A percentile compares a stretch with the other conserved stretches of the same genome.
Evolutionary conservation across 2,329 filamentous ascomycete species (phyloP).

Genomic region (Phaeosphaeriaceae sp.): DNA sequence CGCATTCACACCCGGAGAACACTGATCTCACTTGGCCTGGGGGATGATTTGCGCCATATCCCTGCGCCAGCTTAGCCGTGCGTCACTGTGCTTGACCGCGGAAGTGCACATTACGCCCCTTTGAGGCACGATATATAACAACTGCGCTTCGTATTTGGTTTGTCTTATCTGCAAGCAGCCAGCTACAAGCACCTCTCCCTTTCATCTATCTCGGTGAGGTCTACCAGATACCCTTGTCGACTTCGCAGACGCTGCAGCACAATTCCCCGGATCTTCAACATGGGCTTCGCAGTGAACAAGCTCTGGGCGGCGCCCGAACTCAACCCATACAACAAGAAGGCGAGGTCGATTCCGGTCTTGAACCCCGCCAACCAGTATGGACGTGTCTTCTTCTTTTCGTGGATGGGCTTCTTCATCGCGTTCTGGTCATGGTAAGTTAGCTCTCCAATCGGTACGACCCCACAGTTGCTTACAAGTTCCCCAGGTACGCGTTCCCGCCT

Average conservation of each 20-base stretch:
- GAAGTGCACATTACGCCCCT: slow-evolving; percentile 35
- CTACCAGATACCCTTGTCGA: slow-evolving; percentile 12
- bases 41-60: slow-evolving; percentile 25
- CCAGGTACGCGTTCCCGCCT: slow-evolving; percentile 86
- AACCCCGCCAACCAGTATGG: slow-evolving; percentile 83
- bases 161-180: slow-evolving; percentile 22
- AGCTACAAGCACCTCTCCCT: slow-evolving; percentile 5
- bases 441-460: slow-evolving; percentile 8
- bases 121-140: slow-evolving; percentile 34
- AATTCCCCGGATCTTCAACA: slow-evolving; percentile 21
- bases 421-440: slow-evolving; percentile 77
- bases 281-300: slow-evolving; percentile 44
- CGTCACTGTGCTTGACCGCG: slow-evolving; percentile 42
- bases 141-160: slow-evolving; percentile 19
- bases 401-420: slow-evolving; percentile 83
- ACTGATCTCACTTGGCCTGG: slow-evolving; percentile 31
- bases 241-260: slow-evolving; percentile 8
- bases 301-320: slow-evolving; percentile 67
- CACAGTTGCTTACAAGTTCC: slow-evolving; percentile 26
- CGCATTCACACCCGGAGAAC: slow-evolving; percentile 26
- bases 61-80: slow-evolving; percentile 29
- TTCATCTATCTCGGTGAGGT: slow-evolving; percentile 10
- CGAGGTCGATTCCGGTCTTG: slow-evolving; percentile 77
- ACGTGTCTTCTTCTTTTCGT: slow-evolving; percentile 88
- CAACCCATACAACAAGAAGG: slow-evolving; percentile 86